These are phyloP conservation scores for Rauvolfia tetraphylla DNA, from an alignment of 257 asterid genomes.

Conservation along the genomic window DNA sequence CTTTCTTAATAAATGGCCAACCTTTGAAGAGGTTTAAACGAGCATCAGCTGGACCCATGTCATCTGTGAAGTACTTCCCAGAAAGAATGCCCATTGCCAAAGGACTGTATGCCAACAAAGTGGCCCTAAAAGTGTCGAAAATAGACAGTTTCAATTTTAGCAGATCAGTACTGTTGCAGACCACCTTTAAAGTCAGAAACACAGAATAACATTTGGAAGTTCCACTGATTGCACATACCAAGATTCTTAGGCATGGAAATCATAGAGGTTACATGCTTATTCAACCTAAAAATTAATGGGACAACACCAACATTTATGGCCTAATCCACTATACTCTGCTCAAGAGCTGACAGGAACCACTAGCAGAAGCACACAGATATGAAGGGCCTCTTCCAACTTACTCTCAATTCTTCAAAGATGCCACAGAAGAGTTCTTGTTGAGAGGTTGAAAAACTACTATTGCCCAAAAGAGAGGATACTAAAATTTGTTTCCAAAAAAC, in stretches of 20 bases:
- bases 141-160: neutral
- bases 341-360: neutral
- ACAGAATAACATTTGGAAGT: neutral
- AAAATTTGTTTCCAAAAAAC: neutral
- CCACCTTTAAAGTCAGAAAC: neutral
- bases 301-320: neutral
- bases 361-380: too few relatives aligned
- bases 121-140: conserved; percentile 21
- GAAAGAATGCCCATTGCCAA: conserved; percentile 94
- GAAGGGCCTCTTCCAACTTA: neutral
- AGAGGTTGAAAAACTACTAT: neutral
- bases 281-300: neutral
- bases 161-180: neutral
- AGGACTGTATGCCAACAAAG: conserved; percentile 85
- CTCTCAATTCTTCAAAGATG: neutral
- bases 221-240: neutral
- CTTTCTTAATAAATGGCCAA: conserved; percentile 22
- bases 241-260: too few relatives aligned
- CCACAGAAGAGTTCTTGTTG: neutral
- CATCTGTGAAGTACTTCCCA: conserved; percentile 67
- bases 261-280: neutral
- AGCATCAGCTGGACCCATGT: conserved; percentile 56
- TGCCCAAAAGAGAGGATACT: neutral
- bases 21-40: conserved; percentile 79
- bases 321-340: neutral